These are phyloP conservation scores for Sporisorium exsertum DNA, from an alignment of 1,284 basidiomycete genomes.

Conservation along the genomic window DNA sequence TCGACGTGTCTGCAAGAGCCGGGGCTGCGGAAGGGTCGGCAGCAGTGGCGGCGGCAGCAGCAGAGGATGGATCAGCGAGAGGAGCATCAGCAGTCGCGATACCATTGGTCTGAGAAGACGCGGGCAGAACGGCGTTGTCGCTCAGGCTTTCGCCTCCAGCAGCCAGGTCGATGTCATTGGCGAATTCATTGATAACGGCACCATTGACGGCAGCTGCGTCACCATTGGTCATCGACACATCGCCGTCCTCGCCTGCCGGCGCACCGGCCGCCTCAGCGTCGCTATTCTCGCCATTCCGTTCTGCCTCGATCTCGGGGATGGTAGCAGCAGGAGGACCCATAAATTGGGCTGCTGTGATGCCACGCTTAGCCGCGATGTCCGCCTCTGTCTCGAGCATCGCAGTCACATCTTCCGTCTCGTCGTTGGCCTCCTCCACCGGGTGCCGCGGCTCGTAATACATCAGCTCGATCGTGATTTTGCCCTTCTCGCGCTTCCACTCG, in stretches of 20 bases:
- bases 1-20: constrained; percentile 12
- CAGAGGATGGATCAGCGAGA: neutral
- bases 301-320: constrained; percentile 13
- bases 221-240: constrained; percentile 35
- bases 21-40: constrained; percentile 1
- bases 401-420: constrained; percentile 19
- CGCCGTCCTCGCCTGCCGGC: constrained; percentile 3
- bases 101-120: constrained; percentile 29
- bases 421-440: constrained; percentile 11
- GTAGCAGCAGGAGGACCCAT: constrained; percentile 21
- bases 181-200: neutral
- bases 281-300: constrained; percentile 1
- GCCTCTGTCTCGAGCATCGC: constrained; percentile 48
- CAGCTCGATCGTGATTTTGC: constrained; percentile 73
- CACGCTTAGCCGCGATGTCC: constrained; percentile 30
- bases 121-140: constrained; percentile 10
- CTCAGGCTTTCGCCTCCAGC: neutral
- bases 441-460: constrained; percentile 74
- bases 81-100: neutral
- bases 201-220: constrained; percentile 17
- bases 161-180: constrained; percentile 4
- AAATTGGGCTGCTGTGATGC: constrained; percentile 48
- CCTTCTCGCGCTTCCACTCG: constrained; percentile 60
- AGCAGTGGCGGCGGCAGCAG: neutral
- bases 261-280: constrained; percentile 7